Base-by-base conservation (phyloP, 140 eudicot genomes). In the Cichorium intybus region DNA sequence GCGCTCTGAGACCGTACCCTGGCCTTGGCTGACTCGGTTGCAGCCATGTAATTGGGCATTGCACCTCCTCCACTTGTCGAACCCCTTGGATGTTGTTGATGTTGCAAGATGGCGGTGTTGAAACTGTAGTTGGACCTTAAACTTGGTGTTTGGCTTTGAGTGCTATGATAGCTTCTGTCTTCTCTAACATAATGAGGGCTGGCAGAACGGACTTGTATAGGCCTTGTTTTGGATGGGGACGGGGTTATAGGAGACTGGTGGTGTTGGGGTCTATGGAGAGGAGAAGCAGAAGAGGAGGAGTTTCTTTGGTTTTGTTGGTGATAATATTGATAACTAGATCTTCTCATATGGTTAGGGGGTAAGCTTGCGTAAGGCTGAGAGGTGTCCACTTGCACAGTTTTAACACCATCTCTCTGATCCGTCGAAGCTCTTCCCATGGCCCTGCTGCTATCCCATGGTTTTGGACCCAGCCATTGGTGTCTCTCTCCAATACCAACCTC, bases 1-100 rank as follows among this genome's bases (percentile, higher is more conserved):
- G 96, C 90, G 60, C 96, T 88, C 60, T 85, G 96, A 21, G 96
- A 85, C 56, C 96, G 82, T 7, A 76, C 62, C 47, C 95, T 73
- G 7, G 96, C 90, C 80, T 80, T 85, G 3, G 96, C 95, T 20
- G 96, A 88, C 73, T 88, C 96, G 1, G 96, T 88, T 69, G 95
- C 90, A 62, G 88, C 90, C 96, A 88, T 88, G 80, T 88, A 85
- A 39, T 85, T 85, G 28, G 96, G 96, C 58, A 78, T 60, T 35
- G 86, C 9, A 47, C 79, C 75, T 26, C 79, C 75, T 26, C 80
- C 75, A 16, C 81, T 66, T 6, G 77, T 66, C n/a, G 81, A 75
- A 17, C 71, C 72, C 4, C 81, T 37, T 10, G 71, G 77, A 26
- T 75, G 74, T 43, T 70, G 39, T 24, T 75, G 86, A 26, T 75